A percentile compares a stretch with the other conserved stretches of the same genome.
These are phyloP conservation scores for Phytopythium chamaehyphon DNA, from an alignment of 352 stramenopile genomes.

Conservation along the genomic window DNA sequence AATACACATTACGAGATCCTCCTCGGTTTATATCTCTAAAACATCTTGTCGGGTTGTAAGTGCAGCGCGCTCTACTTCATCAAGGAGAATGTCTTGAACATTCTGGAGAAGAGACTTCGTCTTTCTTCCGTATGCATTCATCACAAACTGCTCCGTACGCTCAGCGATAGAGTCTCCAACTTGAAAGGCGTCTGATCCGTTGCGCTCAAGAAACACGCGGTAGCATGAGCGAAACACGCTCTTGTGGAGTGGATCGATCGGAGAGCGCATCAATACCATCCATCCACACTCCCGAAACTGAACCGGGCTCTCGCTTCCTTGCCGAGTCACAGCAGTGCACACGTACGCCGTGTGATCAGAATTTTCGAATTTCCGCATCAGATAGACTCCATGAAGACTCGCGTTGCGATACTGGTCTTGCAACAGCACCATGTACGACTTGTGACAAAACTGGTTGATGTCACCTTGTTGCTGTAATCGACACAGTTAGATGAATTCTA, in stretches of 20 bases:
- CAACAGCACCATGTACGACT: slow-evolving; percentile 5
- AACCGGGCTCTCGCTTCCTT: background rate
- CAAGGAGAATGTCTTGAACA: slow-evolving; percentile 1
- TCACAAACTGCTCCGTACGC: slow-evolving; percentile 1
- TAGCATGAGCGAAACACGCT: slow-evolving; percentile 2
- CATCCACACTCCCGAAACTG: slow-evolving; percentile 3
- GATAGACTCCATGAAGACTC: slow-evolving; percentile 2
- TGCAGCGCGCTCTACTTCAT: background rate
- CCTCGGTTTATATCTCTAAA: too few relatives aligned
- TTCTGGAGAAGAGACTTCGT: background rate
- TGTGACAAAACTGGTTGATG: background rate
- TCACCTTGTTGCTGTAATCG: background rate
- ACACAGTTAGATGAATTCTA: background rate
- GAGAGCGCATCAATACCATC: background rate
- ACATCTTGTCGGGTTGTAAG: too few relatives aligned
- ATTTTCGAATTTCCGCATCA: slow-evolving; percentile 3
- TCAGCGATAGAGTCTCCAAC: too few relatives aligned
- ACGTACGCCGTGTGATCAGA: background rate
- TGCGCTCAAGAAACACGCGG: background rate
- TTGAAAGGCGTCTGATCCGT: too few relatives aligned
- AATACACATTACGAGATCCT: too few relatives aligned
- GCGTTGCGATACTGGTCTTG: background rate
- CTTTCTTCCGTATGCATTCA: background rate
- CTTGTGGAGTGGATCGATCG: background rate
- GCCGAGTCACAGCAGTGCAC: slow-evolving; percentile 1